Evolutionary conservation across 2,329 filamentous ascomycete species (phyloP).

Genomic region (Leptographium lundbergii): DNA sequence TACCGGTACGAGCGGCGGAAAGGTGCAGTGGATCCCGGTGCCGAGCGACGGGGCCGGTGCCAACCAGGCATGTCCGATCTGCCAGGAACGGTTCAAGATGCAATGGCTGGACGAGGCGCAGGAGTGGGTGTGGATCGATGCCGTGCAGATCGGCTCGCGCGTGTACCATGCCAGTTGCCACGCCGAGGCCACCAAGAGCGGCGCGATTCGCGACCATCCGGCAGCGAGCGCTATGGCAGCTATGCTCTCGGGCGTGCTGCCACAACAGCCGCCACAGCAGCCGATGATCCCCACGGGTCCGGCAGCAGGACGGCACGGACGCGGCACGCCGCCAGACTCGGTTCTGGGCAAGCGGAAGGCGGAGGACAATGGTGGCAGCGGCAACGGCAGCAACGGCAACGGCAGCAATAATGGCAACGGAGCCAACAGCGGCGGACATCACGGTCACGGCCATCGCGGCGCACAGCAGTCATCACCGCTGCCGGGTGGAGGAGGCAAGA

Average conservation of each 20-base stretch:
- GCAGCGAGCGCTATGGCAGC: conserved; percentile 9
- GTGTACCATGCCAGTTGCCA: conserved; percentile 89
- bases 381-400: background rate
- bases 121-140: conserved; percentile 95
- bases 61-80: conserved; percentile 80
- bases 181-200: conserved; percentile 62
- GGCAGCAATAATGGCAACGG: background rate
- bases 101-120: conserved; percentile 87
- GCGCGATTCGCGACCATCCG: conserved; percentile 20
- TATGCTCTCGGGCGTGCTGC: conserved; percentile 2
- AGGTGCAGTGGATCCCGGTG: conserved; percentile 65
- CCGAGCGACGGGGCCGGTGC: conserved; percentile 64
- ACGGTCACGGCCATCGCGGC: too few relatives aligned
- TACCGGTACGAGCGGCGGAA: conserved; percentile 15
- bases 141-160: conserved; percentile 61
- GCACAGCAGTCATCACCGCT: background rate
- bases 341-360: conserved; percentile 12
- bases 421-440: too few relatives aligned
- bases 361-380: background rate
- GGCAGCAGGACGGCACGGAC: background rate
- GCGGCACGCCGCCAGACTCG: conserved; percentile 7
- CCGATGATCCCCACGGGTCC: background rate
- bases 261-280: conserved; percentile 9
- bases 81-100: conserved; percentile 87
- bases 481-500: background rate